Evolutionary conservation across 306 rosid genomes (phyloP).

Genomic region (Ammopiptanthus mongolicus): DNA sequence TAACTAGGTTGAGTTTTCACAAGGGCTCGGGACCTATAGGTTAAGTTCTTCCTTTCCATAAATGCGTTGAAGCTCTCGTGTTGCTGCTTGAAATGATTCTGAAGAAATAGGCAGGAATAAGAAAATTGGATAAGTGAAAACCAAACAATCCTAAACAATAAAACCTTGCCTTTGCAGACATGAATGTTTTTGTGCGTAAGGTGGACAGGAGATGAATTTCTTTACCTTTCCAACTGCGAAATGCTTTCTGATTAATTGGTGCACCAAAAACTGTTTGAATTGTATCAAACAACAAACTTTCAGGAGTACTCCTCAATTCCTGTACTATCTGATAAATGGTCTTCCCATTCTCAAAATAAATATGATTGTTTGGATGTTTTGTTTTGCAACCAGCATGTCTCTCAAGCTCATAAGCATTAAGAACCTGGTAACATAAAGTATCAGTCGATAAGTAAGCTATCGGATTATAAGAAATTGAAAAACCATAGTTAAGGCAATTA

Average conservation of each 20-base stretch:
- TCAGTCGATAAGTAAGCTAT: conserved; percentile 16
- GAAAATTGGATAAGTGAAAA: not conserved
- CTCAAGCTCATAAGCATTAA: conserved; percentile 85
- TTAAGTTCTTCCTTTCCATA: conserved; percentile 75
- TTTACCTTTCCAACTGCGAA: conserved; percentile 76
- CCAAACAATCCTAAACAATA: not conserved
- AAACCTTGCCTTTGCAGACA: not conserved
- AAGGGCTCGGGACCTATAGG: conserved; percentile 26
- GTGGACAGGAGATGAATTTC: not conserved
- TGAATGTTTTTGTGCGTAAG: not conserved
- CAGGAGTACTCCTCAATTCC: conserved; percentile 79
- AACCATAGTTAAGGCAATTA: not conserved
- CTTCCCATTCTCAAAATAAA: conserved; percentile 82
- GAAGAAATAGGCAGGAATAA: conserved; percentile 17
- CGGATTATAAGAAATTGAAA: not conserved
- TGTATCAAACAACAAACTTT: conserved; percentile 68
- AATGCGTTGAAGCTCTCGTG: conserved; percentile 86
- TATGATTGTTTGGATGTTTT: conserved; percentile 85
- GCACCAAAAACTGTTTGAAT: conserved; percentile 77
- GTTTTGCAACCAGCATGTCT: conserved; percentile 82
- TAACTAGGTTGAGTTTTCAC: conserved; percentile 20
- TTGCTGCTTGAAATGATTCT: conserved; percentile 93
- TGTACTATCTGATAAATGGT: conserved; percentile 79
- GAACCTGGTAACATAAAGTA: conserved; percentile 38
- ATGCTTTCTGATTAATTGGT: conserved; percentile 78